Base-by-base conservation (phyloP, 108 stramenopile genomes). In the Pseudonitzschia delicatissima region DNA sequence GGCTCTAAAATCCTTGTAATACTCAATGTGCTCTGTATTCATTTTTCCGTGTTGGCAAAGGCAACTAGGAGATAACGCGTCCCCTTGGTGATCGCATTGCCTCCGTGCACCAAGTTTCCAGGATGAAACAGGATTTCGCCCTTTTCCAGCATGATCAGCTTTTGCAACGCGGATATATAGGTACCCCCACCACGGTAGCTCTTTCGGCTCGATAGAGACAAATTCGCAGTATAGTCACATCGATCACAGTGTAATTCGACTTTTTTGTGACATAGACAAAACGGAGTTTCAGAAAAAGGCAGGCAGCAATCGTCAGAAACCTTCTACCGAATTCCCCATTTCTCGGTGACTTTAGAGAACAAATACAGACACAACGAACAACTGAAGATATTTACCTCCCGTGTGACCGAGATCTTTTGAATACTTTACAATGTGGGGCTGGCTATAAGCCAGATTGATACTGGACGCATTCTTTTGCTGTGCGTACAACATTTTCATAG, bases 351-450 rank as follows among this genome's bases (percentile, higher is more conserved):
- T 42, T 42, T 11, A 15, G 40, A 42, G 40, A 42, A 42, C 0
- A 12, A 52, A 25, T n/a, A 51, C 12, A 11, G 23, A 62, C 21
- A 62, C 6, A 35, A 62, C 17, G 12, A 27, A 35, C 40, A 18
- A 44, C 35, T 8, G 18, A 17, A 44, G 40, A 20, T 11, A 62
- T 68, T 47, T 65, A 76, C 74, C 74, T 33, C 88, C 88, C 8
- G 77, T 87, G 49, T 90, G 84, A 6, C 72, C 79, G 21, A 67
- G 69, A 40, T 82, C 74, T 6, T 69, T 52, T 7, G 81, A 84
- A 64, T 92, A 92, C 44, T 89, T 88, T 11, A 92, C 64, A 17
- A 92, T 80, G 45, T 92, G 91, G 9, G 91, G 91, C 45, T 92
- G 91, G 62, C 89, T 87, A 28, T 77, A 59, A 71, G 88, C 91